Evolutionary conservation across 345 rosid genomes (phyloP).

Genomic region (Stellera chamaejasme): DNA sequence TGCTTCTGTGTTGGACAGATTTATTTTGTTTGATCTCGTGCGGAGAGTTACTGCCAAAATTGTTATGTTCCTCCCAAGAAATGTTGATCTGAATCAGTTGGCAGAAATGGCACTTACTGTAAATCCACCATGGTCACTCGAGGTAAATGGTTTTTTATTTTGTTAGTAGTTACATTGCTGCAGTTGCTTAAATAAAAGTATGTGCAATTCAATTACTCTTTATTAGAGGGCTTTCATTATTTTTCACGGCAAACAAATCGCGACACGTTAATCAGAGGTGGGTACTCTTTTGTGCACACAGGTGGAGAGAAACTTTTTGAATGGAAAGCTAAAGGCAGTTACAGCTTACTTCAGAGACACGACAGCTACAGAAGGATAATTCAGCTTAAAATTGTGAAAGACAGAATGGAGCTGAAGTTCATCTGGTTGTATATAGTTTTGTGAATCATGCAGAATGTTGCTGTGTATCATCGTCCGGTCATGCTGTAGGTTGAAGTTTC

Average conservation of each 20-base stretch:
- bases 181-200: not conserved
- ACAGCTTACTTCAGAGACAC: constrained; percentile 60
- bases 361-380: constrained; percentile 8
- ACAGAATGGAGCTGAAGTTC: not conserved
- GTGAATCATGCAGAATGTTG: not conserved
- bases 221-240: not conserved
- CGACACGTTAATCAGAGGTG: not conserved
- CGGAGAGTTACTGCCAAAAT: constrained; percentile 51
- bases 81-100: constrained; percentile 67
- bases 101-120: constrained; percentile 68
- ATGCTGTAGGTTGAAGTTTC: no score
- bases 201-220: not conserved
- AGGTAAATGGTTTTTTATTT: constrained; percentile 31
- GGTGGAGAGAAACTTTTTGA: constrained; percentile 82
- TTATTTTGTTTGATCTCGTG: constrained; percentile 50
- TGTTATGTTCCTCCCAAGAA: constrained; percentile 89
- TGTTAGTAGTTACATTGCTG: not conserved
- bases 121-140: constrained; percentile 58
- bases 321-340: constrained; percentile 80
- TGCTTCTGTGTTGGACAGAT: constrained; percentile 30
- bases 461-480: no score
- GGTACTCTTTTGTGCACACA: constrained; percentile 18
- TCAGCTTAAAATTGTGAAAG: not conserved
- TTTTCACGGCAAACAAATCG: no score
- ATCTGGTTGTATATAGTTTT: constrained; percentile 6